Evolutionary conservation across 306 rosid species (phyloP), one percentile per base, ranked within the genome.

Genomic region (cucumber (Cucumis sativus)): DNA sequence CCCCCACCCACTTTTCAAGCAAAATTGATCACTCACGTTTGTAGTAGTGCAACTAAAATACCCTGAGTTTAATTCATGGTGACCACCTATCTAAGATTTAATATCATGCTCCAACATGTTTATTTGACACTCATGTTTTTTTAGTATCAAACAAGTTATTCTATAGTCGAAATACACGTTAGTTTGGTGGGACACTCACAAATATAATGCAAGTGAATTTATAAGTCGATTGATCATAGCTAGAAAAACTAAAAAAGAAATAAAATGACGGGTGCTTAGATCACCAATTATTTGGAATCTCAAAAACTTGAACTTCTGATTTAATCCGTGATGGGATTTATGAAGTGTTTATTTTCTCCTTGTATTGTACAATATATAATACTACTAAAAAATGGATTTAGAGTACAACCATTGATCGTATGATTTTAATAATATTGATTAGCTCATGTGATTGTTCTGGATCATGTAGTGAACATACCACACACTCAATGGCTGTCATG

Each of bases 401-500:
- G 39, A 45, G 39, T 23, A 49, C 59, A 47, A 13, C 40, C 40
- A 47, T 70, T 47, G 58, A 47, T 68, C 56, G 35, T 13, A 41
- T 68, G 33, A 6, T 10, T 68, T 68, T 41, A 68, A 68, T 68
- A 68, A 43, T 68, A 41, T 47, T 49, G 59, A 71, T 71, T 14
- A 71, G 60, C 8, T 49, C 76, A 71, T 71, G 59, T 71, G 76
- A 71, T 49, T 49, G 9, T 71, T 71, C 60, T 71, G 25, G 75
- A 68, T 21, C 43, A 43, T 68, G 75, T 68, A 68, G 75, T 68
- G 56, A 71, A 71, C 41, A 51, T 71, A 71, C 23, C 76, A 71
- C 60, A 71, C 59, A 49, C 8, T 15, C 76, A 71, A 71, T 71
- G 76, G 76, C 60, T 71, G 59, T 71, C 76, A 71, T 71, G 76